phyloP scores from a whole-genome alignment of 2,329 filamentous ascomycete genomes.

The Pestalotiopsis sp. region DNA sequence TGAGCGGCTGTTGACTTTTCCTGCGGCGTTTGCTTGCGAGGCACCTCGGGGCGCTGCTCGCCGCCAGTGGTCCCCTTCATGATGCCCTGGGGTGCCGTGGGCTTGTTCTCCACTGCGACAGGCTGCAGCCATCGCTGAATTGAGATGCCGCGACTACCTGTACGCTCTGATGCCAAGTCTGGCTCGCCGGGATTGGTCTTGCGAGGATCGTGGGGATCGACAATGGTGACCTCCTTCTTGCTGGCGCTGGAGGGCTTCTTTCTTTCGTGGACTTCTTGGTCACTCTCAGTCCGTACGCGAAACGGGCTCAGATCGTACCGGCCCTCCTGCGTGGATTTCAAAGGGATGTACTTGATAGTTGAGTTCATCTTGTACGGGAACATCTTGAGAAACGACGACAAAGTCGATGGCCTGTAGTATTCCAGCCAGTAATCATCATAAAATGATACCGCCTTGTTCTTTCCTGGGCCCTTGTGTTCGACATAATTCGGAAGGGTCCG shows the following conservation, averaged over 20 bases:
- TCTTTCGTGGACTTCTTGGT: constrained; percentile 60
- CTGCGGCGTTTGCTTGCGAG: constrained; percentile 57
- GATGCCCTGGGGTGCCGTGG: constrained; percentile 45
- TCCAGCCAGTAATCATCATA: constrained; percentile 98
- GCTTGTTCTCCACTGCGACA: constrained; percentile 34
- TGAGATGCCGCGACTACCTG: constrained; percentile 47
- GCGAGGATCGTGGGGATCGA: constrained; percentile 54
- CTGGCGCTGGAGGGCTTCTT: constrained; percentile 44
- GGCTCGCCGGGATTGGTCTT: constrained; percentile 39
- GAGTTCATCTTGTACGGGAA: constrained; percentile 93
- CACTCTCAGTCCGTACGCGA: constrained; percentile 67
- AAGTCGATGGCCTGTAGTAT: constrained; percentile 85
- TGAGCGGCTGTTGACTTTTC: constrained; percentile 83
- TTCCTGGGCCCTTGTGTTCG: constrained; percentile 35
- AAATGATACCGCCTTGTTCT: constrained; percentile 51
- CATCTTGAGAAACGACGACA: constrained; percentile 89
- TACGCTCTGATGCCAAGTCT: constrained; percentile 39
- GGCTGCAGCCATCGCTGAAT: constrained; percentile 65
- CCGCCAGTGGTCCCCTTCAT: constrained; percentile 49
- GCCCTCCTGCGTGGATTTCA: constrained; percentile 70
- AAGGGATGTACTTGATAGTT: constrained; percentile 78
- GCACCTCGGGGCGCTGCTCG: constrained; percentile 21
- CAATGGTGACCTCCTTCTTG: constrained; percentile 70
- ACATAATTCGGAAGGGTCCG: constrained; percentile 55
- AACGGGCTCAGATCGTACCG: constrained; percentile 88